These are phyloP conservation scores for Barnettozyma siamensis DNA, from an alignment of 805 yeast species.

Conservation along the genomic window DNA sequence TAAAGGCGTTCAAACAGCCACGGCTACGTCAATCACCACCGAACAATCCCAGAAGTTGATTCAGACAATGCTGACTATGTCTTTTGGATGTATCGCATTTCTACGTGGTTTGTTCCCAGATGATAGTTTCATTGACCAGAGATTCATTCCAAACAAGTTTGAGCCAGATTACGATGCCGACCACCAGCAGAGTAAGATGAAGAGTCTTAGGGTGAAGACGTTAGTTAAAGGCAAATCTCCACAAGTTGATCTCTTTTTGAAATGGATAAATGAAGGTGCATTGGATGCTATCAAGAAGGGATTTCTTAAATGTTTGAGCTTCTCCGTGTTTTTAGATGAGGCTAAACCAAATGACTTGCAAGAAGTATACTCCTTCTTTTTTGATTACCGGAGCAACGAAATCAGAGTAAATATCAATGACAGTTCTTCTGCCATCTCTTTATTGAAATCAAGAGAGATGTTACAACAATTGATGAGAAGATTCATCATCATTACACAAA, in stretches of 20 bases:
- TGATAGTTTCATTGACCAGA: slow-evolving; percentile 43
- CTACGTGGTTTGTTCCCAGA: slow-evolving; percentile 55
- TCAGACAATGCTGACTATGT: slow-evolving; percentile 43
- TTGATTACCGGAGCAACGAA: slow-evolving; percentile 35
- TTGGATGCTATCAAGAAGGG: slow-evolving; percentile 37
- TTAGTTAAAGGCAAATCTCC: slow-evolving; percentile 39
- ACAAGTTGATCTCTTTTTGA: slow-evolving; percentile 43
- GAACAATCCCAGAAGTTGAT: slow-evolving; percentile 42
- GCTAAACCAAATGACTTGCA: slow-evolving; percentile 35
- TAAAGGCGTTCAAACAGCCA: slow-evolving; percentile 4
- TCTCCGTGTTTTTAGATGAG: slow-evolving; percentile 41
- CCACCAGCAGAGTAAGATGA: slow-evolving; percentile 25
- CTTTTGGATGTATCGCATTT: slow-evolving; percentile 53
- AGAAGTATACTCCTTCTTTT: slow-evolving; percentile 47
- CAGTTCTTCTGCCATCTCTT: slow-evolving; percentile 11
- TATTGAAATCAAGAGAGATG: slow-evolving; percentile 36
- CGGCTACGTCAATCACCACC: slow-evolving; percentile 20
- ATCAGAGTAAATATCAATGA: slow-evolving; percentile 23
- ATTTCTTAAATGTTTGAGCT: slow-evolving; percentile 38
- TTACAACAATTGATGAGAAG: slow-evolving; percentile 45
- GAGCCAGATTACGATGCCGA: slow-evolving; percentile 22
- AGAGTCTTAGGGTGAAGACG: slow-evolving; percentile 42
- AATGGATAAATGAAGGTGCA: slow-evolving; percentile 51
- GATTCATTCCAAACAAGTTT: slow-evolving; percentile 35
- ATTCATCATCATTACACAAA: slow-evolving; percentile 48